Evolutionary conservation across 176 grass and related monocot genomes (phyloP).

Genomic region (Triticum turgidum): DNA sequence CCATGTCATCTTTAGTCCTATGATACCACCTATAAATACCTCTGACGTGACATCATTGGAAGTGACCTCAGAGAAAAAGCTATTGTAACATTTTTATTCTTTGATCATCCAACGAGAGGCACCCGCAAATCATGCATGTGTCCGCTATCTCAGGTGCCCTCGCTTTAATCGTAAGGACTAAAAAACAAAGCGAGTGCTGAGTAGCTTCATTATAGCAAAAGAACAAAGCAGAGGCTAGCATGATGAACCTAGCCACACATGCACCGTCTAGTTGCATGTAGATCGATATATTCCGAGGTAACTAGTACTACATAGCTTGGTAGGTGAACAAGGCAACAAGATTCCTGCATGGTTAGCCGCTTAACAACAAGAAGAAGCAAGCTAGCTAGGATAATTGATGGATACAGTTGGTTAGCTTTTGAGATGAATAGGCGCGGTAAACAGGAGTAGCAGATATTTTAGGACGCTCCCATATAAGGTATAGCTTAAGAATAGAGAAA

Average conservation of each 20-base stretch:
- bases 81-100: slow-evolving; percentile 20
- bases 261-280: slow-evolving; percentile 20
- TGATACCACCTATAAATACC: background rate
- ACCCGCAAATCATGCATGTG: slow-evolving; percentile 49
- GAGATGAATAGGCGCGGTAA: slow-evolving; percentile 4
- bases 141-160: slow-evolving; percentile 39
- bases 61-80: background rate
- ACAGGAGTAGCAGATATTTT: slow-evolving; percentile 34
- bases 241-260: slow-evolving; percentile 35
- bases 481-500: slow-evolving; percentile 39
- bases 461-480: slow-evolving; percentile 58
- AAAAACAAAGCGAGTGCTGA: slow-evolving; percentile 38
- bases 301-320: background rate
- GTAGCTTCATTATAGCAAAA: slow-evolving; percentile 53
- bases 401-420: background rate
- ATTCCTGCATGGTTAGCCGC: background rate
- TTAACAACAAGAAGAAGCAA: slow-evolving; percentile 23
- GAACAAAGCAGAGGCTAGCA: slow-evolving; percentile 43
- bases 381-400: background rate
- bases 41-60: background rate
- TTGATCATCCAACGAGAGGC: slow-evolving; percentile 23
- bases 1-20: background rate
- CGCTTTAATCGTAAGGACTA: slow-evolving; percentile 54
- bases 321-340: background rate
- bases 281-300: slow-evolving; percentile 9